phyloP scores from a whole-genome alignment of 2,329 filamentous ascomycete species.

The Pseudocercospora fuligena region DNA sequence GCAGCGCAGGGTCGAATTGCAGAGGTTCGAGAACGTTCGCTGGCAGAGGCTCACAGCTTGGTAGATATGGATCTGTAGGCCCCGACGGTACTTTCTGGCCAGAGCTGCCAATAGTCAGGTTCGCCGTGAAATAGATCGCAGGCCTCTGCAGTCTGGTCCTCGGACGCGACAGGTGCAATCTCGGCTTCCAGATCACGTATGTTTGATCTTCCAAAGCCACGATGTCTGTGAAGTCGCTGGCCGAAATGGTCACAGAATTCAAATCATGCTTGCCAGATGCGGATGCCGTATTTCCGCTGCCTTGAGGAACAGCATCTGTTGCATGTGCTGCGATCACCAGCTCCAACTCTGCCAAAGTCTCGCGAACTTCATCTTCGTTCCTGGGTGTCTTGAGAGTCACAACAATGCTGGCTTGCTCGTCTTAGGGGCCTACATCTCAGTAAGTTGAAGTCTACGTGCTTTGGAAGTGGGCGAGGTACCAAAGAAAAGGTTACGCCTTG shows the following conservation, averaged over 20 bases:
- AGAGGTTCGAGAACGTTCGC: slow-evolving; percentile 80
- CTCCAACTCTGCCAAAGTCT: slow-evolving; percentile 34
- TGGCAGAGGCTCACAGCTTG: slow-evolving; percentile 69
- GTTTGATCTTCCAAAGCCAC: slow-evolving; percentile 29
- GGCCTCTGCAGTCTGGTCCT: slow-evolving; percentile 69
- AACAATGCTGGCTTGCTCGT: slow-evolving; percentile 36
- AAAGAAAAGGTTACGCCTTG: slow-evolving; percentile 39
- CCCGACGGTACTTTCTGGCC: slow-evolving; percentile 57
- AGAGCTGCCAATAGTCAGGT: slow-evolving; percentile 24
- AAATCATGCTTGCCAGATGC: slow-evolving; percentile 40
- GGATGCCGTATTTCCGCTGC: slow-evolving; percentile 34
- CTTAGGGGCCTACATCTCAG: slow-evolving; percentile 31
- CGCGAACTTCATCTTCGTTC: slow-evolving; percentile 26
- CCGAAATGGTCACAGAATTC: slow-evolving; percentile 24
- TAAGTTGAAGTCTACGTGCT: slow-evolving; percentile 21
- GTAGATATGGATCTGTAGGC: slow-evolving; percentile 66
- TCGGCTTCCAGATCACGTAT: slow-evolving; percentile 37
- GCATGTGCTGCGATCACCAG: slow-evolving; percentile 39
- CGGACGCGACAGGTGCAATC: slow-evolving; percentile 41
- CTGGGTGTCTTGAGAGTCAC: slow-evolving; percentile 33
- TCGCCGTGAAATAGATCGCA: slow-evolving; percentile 64
- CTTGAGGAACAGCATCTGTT: slow-evolving; percentile 41
- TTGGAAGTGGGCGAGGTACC: slow-evolving; percentile 25
- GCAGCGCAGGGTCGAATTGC: slow-evolving; percentile 59
- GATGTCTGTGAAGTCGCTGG: slow-evolving; percentile 25